Conservation (phyloP, 2,329 filamentous ascomycete species). For the Talaromyces rugulosus region DNA sequence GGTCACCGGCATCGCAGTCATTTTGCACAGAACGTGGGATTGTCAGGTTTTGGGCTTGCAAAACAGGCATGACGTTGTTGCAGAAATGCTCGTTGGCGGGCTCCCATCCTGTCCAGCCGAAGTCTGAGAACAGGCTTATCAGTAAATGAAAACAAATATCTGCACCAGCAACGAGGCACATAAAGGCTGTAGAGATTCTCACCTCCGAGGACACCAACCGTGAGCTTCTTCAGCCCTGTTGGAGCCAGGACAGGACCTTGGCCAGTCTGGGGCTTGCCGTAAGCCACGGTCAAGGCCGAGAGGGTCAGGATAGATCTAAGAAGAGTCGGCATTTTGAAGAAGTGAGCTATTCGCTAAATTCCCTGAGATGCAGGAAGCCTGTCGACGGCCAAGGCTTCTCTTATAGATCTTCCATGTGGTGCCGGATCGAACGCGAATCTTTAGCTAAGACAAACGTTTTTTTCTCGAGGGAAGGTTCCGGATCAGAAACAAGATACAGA, state of each 20-base stretch:
- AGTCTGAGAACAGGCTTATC: constrained; percentile 12
- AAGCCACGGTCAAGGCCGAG: not conserved
- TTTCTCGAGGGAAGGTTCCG: not conserved
- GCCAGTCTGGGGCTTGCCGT: constrained; percentile 5
- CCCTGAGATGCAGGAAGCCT: not conserved
- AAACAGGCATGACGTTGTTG: constrained; percentile 15
- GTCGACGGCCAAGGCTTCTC: not conserved
- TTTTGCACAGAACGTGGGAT: constrained; percentile 19
- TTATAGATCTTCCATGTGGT: not conserved
- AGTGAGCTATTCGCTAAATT: not conserved
- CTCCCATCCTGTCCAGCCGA: constrained; percentile 23
- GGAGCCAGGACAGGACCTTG: constrained; percentile 3
- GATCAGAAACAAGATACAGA: not conserved
- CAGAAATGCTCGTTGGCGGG: constrained; percentile 21
- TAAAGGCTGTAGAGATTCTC: not conserved
- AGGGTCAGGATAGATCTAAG: not conserved
- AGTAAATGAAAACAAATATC: not conserved
- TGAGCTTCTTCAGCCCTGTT: constrained; percentile 3
- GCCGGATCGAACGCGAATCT: not conserved
- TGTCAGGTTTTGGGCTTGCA: constrained; percentile 14
- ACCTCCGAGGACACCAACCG: constrained; percentile 11
- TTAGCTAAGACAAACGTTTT: not conserved
- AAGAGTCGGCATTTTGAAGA: not conserved
- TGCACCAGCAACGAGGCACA: not conserved
- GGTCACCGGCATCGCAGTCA: constrained; percentile 22